Evolutionary conservation across 768 basidiomycete genomes (phyloP).

Genomic region (Filobasidium floriforme): DNA sequence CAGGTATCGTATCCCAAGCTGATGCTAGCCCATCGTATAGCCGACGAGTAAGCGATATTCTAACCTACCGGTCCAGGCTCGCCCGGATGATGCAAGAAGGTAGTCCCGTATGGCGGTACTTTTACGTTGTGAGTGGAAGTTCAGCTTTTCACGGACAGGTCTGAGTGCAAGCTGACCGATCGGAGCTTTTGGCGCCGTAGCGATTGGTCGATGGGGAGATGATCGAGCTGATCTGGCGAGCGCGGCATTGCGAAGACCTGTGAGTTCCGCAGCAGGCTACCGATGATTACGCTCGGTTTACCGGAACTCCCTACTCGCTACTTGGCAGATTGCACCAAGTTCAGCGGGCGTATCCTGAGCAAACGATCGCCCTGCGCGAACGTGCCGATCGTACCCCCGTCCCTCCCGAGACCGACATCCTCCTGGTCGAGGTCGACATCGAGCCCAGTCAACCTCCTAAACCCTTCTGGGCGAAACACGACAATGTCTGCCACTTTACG

Average conservation of each 20-base stretch:
- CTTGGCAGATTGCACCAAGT: not conserved
- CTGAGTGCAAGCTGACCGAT: not conserved
- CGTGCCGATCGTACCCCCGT: not conserved
- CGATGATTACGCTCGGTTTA: too few species aligned
- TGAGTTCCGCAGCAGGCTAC: not conserved
- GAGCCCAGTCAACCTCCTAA: not conserved
- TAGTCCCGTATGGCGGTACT: not conserved
- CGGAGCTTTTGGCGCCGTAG: not conserved
- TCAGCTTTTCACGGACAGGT: not conserved
- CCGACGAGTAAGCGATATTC: not conserved
- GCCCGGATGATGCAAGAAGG: not conserved
- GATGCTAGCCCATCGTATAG: not conserved
- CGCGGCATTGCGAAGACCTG: not conserved
- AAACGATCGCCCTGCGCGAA: not conserved
- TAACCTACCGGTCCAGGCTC: not conserved
- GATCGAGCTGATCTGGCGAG: constrained; percentile 1
- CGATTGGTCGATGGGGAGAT: not conserved
- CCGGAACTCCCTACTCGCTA: too few species aligned
- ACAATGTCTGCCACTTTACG: not conserved
- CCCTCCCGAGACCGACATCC: not conserved
- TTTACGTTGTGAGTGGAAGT: not conserved
- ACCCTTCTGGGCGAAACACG: constrained; percentile 3
- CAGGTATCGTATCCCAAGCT: not conserved
- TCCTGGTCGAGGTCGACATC: constrained; percentile 1
- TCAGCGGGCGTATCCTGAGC: not conserved